Conservation (phyloP, 2,329 filamentous ascomycete species). For the Paecilomyces variotii region DNA sequence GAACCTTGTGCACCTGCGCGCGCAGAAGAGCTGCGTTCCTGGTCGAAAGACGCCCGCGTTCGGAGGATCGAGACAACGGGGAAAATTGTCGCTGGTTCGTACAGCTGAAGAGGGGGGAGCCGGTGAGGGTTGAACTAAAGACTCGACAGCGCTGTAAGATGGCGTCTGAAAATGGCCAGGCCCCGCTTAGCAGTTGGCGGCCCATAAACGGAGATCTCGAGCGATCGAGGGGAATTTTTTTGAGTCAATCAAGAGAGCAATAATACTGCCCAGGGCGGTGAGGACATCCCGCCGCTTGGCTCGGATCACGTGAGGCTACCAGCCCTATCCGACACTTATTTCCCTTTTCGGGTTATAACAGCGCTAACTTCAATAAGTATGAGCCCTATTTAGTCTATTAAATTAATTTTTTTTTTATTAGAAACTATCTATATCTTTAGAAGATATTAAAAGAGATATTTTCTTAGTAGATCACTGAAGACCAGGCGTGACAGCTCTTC, state of each 20-base stretch:
- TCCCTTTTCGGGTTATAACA: not conserved
- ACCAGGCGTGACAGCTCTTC: no score
- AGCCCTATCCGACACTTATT: not conserved
- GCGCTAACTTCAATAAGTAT: no score
- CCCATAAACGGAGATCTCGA: conserved; percentile 25
- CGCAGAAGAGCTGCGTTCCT: conserved; percentile 7
- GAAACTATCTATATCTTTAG: no score
- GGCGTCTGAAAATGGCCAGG: conserved; percentile 27
- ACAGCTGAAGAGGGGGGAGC: not conserved
- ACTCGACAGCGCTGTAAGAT: conserved; percentile 11
- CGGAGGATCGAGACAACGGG: conserved; percentile 5
- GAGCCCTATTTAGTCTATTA: no score
- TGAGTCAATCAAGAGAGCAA: conserved; percentile 16
- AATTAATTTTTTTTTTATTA: no score
- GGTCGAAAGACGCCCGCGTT: conserved; percentile 3
- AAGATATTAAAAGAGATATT: no score
- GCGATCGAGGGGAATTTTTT: conserved; percentile 15
- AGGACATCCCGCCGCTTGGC: not conserved
- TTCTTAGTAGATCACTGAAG: no score
- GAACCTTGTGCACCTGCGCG: not conserved
- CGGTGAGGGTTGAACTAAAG: conserved; percentile 9
- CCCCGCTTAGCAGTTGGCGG: conserved; percentile 32
- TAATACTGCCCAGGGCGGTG: conserved; percentile 19
- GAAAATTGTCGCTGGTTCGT: not conserved
- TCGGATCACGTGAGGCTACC: not conserved